Evolutionary conservation across 1,139 yeast genomes (phyloP).

Genomic region (Hemisphaericaspora subhashii): DNA sequence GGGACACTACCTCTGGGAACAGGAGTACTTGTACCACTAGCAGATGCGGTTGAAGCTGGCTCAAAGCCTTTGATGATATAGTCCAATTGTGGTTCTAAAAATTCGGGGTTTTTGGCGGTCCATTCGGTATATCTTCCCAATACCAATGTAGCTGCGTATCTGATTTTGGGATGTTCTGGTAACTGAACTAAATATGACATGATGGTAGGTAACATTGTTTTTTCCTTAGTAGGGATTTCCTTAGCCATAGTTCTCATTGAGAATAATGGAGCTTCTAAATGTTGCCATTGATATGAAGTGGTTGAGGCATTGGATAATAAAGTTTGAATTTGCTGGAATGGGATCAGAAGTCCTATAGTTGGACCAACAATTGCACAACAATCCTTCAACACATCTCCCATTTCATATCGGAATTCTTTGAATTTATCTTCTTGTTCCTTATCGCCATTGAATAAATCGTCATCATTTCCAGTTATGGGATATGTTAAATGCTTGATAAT

Average conservation of each 20-base stretch:
- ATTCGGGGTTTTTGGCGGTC: conserved; percentile 85
- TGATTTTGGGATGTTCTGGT: conserved; percentile 83
- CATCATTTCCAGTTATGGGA: conserved; percentile 53
- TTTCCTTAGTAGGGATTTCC: conserved; percentile 72
- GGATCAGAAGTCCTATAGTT: conserved; percentile 60
- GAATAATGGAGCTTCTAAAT: conserved; percentile 86
- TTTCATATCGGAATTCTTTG: conserved; percentile 89
- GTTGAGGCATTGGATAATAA: conserved; percentile 33
- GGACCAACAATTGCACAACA: conserved; percentile 91
- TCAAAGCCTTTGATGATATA: conserved; percentile 82
- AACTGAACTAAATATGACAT: conserved; percentile 68
- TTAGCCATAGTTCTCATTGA: conserved; percentile 94
- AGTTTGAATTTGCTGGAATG: conserved; percentile 53
- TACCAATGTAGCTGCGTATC: conserved; percentile 91
- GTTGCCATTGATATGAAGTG: conserved; percentile 65
- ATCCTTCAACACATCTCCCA: conserved; percentile 95
- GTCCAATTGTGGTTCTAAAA: conserved; percentile 76
- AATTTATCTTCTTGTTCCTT: conserved; percentile 90
- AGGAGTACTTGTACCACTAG: conserved; percentile 1
- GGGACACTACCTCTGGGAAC: not conserved
- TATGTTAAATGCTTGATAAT: conserved; percentile 75
- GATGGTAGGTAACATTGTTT: conserved; percentile 70
- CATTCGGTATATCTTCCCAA: conserved; percentile 94
- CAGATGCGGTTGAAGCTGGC: conserved; percentile 21
- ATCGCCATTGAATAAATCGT: conserved; percentile 54